phyloP scores from a whole-genome alignment of 805 yeast species.

The Candida jianshihensis region DNA sequence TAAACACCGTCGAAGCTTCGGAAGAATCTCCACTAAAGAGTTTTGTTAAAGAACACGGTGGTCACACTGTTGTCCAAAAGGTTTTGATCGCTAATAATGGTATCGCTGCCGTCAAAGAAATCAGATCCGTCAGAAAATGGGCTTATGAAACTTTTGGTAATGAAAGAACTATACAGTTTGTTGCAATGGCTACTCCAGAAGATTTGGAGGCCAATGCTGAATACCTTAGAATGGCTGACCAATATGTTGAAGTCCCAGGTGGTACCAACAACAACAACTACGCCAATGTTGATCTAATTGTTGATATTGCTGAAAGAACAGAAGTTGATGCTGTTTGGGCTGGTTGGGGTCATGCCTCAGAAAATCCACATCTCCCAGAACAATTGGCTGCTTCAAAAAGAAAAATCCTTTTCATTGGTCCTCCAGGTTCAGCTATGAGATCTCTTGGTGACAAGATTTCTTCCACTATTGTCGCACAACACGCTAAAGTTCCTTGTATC shows the following conservation, averaged over 20 bases:
- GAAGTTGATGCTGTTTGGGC: slow-evolving; percentile 99
- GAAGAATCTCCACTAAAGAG: slow-evolving; percentile 74
- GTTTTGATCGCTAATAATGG: slow-evolving; percentile 96
- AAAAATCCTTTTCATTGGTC: slow-evolving; percentile 91
- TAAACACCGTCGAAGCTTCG: slow-evolving; percentile 69
- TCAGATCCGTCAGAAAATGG: slow-evolving; percentile 97
- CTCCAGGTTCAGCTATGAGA: slow-evolving; percentile 99
- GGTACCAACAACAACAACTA: slow-evolving; percentile 98
- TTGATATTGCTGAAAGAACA: slow-evolving; percentile 94
- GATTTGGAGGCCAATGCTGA: slow-evolving; percentile 96
- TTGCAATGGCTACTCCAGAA: slow-evolving; percentile 99
- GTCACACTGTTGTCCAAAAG: slow-evolving; percentile 89
- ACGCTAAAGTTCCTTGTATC: slow-evolving; percentile 95
- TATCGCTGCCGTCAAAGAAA: slow-evolving; percentile 98
- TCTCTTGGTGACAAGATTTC: slow-evolving; percentile 98
- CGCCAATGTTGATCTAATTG: slow-evolving; percentile 96
- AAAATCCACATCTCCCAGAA: slow-evolving; percentile 93
- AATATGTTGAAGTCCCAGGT: slow-evolving; percentile 96
- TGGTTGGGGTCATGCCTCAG: slow-evolving; percentile 99
- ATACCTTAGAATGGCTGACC: slow-evolving; percentile 98
- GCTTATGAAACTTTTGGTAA: slow-evolving; percentile 98
- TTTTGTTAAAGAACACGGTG: slow-evolving; percentile 78
- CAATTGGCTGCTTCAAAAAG: slow-evolving; percentile 88
- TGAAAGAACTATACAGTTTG: slow-evolving; percentile 88
- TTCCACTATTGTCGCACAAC: slow-evolving; percentile 98